Conservation (phyloP, 2,329 filamentous ascomycete genomes). For the Pleoardoris graminearum region DNA sequence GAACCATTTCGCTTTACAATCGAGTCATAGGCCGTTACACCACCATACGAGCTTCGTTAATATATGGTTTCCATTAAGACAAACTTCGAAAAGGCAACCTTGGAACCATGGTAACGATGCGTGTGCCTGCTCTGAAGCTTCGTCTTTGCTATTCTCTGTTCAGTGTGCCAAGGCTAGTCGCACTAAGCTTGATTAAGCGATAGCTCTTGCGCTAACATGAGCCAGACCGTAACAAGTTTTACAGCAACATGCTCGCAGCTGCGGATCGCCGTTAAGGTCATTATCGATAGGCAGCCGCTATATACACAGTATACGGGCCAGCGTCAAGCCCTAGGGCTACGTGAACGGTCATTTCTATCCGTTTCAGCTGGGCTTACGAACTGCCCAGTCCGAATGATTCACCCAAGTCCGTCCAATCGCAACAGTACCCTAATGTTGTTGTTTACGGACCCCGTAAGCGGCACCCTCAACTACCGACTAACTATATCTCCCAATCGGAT, state of each 20-base stretch:
- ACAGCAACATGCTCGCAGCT: neutral
- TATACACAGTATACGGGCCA: neutral
- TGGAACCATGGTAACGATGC: no score
- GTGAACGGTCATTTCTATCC: neutral
- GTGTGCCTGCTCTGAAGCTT: no score
- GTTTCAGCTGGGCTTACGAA: neutral
- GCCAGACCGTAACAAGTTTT: neutral
- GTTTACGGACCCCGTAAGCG: neutral
- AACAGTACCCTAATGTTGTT: neutral
- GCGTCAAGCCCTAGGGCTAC: neutral
- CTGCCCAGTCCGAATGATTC: slow-evolving; percentile 2
- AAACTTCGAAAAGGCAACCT: no score
- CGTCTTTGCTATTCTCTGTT: no score
- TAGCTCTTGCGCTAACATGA: neutral
- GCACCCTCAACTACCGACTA: neutral
- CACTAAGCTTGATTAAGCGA: neutral
- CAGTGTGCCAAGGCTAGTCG: no score
- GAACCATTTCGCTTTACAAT: no score
- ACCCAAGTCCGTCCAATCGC: slow-evolving; percentile 1
- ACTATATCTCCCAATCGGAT: neutral
- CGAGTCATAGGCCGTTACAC: no score
- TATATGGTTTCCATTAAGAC: no score
- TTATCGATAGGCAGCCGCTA: neutral
- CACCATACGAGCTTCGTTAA: no score
- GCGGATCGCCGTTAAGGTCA: neutral